Conservation (phyloP, 2,329 filamentous ascomycete species). For the Ilyonectria sp. region DNA sequence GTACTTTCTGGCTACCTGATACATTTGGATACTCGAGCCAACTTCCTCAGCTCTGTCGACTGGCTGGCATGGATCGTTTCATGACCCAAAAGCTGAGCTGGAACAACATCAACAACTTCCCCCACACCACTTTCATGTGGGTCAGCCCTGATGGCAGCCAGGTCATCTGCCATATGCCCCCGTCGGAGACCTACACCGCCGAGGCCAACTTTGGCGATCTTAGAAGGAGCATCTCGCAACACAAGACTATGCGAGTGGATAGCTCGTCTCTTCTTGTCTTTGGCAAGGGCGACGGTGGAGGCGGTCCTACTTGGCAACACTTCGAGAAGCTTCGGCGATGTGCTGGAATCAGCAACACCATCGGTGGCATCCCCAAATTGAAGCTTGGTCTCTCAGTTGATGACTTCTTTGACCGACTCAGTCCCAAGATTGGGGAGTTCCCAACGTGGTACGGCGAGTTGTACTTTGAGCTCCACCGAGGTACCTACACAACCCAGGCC, state of each 20-base stretch:
- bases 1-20: constrained; percentile 97
- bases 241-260: constrained; percentile 97
- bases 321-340: constrained; percentile 95
- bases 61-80: constrained; percentile 97
- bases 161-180: constrained; percentile 98
- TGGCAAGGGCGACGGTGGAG: constrained; percentile 96
- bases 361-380: constrained; percentile 84
- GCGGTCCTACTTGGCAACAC: constrained; percentile 93
- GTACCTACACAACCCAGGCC: constrained; percentile 96
- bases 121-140: constrained; percentile 99
- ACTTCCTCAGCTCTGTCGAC: constrained; percentile 90
- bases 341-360: constrained; percentile 90
- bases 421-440: constrained; percentile 83
- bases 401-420: constrained; percentile 90
- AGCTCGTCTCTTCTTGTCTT: constrained; percentile 92
- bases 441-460: constrained; percentile 98
- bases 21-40: constrained; percentile 98
- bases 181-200: constrained; percentile 94
- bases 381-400: constrained; percentile 93
- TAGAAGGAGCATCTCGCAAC: constrained; percentile 88
- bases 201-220: constrained; percentile 96
- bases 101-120: constrained; percentile 99
- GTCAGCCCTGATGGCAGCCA: constrained; percentile 95
- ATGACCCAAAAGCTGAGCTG: constrained; percentile 99
- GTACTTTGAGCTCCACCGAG: constrained; percentile 97